Evolutionary conservation across 2,329 filamentous ascomycete species (phyloP).

Genomic region (Escovopsis weberi): DNA sequence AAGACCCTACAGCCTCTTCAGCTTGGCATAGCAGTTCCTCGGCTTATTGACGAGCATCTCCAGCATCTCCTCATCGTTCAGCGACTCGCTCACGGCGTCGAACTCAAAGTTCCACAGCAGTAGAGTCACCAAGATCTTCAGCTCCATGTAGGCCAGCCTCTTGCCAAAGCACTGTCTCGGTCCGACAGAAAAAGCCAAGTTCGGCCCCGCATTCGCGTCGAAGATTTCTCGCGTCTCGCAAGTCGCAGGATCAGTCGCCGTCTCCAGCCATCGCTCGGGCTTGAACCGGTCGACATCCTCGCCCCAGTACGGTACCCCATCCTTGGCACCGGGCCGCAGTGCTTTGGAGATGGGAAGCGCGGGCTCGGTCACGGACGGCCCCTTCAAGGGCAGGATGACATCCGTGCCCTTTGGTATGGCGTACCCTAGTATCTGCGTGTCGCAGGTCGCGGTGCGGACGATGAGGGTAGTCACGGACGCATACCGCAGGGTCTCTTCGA

Average conservation of each 20-base stretch:
- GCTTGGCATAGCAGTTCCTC: constrained; percentile 14
- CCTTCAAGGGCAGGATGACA: constrained; percentile 14
- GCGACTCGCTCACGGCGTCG: constrained; percentile 6
- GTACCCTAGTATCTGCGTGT: constrained; percentile 20
- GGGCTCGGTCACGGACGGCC: constrained; percentile 16
- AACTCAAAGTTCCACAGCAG: constrained; percentile 25
- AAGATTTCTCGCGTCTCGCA: constrained; percentile 7
- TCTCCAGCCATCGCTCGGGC: constrained; percentile 24
- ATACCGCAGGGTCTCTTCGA: constrained; percentile 23
- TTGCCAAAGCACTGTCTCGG: constrained; percentile 24
- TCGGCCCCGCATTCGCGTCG: constrained; percentile 19
- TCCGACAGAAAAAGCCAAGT: constrained; percentile 21
- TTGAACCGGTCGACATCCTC: constrained; percentile 16
- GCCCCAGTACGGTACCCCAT: constrained; percentile 16
- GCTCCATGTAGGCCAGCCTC: constrained; percentile 20
- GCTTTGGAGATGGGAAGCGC: constrained; percentile 14
- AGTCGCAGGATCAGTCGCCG: neutral
- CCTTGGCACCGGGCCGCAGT: constrained; percentile 13
- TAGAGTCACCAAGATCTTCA: constrained; percentile 21
- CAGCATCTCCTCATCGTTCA: constrained; percentile 9
- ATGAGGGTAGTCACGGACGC: constrained; percentile 16
- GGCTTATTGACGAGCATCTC: constrained; percentile 14
- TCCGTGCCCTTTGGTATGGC: constrained; percentile 20
- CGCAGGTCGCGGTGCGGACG: constrained; percentile 15
- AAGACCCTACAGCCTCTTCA: constrained; percentile 4